These are phyloP conservation scores for Arthrobotrys pseudoclavata DNA, from an alignment of 2,329 filamentous ascomycete genomes.

Conservation along the genomic window DNA sequence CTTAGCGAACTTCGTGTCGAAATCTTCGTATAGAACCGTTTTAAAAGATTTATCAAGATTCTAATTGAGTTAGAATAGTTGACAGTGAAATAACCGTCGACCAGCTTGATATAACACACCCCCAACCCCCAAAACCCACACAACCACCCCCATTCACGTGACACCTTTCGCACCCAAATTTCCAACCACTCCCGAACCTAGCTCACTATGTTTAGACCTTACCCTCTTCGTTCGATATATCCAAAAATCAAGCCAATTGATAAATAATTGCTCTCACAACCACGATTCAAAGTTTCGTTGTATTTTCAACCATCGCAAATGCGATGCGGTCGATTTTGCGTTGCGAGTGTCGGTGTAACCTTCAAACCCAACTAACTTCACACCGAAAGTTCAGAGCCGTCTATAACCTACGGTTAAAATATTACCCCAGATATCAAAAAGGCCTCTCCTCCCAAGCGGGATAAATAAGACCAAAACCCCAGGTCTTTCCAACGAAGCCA, in stretches of 20 bases:
- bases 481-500: not conserved
- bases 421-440: not conserved
- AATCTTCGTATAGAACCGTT: too few relatives aligned
- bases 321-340: not conserved
- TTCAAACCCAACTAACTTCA: not conserved
- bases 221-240: not conserved
- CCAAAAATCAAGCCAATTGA: not conserved
- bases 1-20: too few relatives aligned
- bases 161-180: not conserved
- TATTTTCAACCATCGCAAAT: constrained; percentile 4
- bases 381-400: not conserved
- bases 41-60: too few relatives aligned
- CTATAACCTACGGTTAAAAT: not conserved
- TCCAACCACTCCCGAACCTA: not conserved
- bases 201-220: not conserved
- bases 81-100: too few relatives aligned
- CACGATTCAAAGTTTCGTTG: constrained; percentile 1
- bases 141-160: not conserved
- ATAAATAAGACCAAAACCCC: not conserved
- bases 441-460: not conserved
- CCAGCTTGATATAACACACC: too few relatives aligned
- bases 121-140: not conserved
- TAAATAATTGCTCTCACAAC: not conserved
- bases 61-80: too few relatives aligned
- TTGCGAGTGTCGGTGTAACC: not conserved